Base-by-base conservation (phyloP, 164 flowering plant species). In the Tetrastigma voinierianum region DNA sequence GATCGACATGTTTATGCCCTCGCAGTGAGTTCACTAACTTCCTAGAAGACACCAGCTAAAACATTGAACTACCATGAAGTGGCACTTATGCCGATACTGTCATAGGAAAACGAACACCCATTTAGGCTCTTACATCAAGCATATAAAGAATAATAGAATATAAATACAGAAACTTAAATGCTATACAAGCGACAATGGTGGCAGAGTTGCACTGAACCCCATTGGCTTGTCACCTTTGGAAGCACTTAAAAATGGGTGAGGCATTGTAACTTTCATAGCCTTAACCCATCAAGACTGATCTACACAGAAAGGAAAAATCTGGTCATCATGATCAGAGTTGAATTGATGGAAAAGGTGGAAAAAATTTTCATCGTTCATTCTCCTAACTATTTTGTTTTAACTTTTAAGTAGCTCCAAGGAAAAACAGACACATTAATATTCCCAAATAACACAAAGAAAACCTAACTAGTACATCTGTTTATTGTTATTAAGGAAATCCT, bases 191-290 rank as follows among this genome's bases (percentile, higher is more conserved):
- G n/a, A 0, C n/a, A 15, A 49, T 11, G 52, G 6, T 14, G 15
- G 52, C 52, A 49, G 1, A n/a, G 52, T 11, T 6, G n/a, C 4
- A 49, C 52, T 17, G 7, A 12, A 49, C n/a, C n/a, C n/a, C 40
- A 32, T 49, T 49, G 4, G 16, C 52, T 14, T 14, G 16, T 49
- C n/a, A 32, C 6, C 14, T 5, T 13, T 6, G 52, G n/a, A 49
- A n/a, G 15, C n/a, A n/a, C 52, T 49, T 49, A 32, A 32, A 49
- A 49, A 49, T 49, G 52, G 52, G n/a, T 49, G 52, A 49, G 52
- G 52, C n/a, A 6, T 13, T 11, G n/a, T n/a, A 49, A 49, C 40
- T 49, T 15, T 13, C 15, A 49, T 13, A 49, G 52, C 7, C 16
- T 49, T 49, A n/a, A 49, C 52, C 52, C 52, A 49, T 49, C 52